phyloP scores from a whole-genome alignment of 2,329 filamentous ascomycete genomes.

The Pseudohalonectria lignicola region DNA sequence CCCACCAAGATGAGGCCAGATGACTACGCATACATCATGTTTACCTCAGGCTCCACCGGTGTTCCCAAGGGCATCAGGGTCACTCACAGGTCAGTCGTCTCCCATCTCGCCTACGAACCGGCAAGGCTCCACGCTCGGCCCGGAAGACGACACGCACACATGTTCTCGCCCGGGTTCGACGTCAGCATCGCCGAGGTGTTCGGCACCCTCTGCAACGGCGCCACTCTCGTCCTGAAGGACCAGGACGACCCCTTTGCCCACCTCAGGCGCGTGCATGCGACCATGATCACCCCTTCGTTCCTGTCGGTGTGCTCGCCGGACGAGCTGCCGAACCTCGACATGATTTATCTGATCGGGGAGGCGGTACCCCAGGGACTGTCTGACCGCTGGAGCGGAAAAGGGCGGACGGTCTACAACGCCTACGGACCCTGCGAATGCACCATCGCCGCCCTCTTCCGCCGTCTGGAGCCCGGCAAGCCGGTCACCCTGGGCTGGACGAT shows the following conservation, averaged over 20 bases:
- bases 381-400: not conserved
- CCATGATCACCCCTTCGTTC: constrained; percentile 24
- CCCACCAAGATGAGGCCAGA: not conserved
- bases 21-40: not conserved
- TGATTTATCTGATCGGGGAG: not conserved
- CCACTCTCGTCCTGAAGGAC: constrained; percentile 1
- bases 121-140: not conserved
- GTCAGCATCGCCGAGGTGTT: not conserved
- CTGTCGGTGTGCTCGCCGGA: not conserved
- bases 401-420: not conserved
- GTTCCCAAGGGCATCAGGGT: not conserved
- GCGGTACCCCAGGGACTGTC: not conserved
- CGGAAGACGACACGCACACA: not conserved
- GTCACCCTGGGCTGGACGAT: not conserved
- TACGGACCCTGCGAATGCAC: not conserved
- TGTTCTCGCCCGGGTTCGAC: not conserved
- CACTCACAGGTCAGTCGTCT: too few species aligned
- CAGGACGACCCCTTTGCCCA: constrained; percentile 16
- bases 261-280: constrained; percentile 15
- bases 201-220: not conserved
- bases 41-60: not conserved
- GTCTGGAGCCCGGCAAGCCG: not conserved
- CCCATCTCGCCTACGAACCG: not conserved
- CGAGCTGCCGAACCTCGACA: not conserved
- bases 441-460: not conserved